phyloP scores from a whole-genome alignment of 139 green algal species.

The Chlamydomonas sphaeroides region DNA sequence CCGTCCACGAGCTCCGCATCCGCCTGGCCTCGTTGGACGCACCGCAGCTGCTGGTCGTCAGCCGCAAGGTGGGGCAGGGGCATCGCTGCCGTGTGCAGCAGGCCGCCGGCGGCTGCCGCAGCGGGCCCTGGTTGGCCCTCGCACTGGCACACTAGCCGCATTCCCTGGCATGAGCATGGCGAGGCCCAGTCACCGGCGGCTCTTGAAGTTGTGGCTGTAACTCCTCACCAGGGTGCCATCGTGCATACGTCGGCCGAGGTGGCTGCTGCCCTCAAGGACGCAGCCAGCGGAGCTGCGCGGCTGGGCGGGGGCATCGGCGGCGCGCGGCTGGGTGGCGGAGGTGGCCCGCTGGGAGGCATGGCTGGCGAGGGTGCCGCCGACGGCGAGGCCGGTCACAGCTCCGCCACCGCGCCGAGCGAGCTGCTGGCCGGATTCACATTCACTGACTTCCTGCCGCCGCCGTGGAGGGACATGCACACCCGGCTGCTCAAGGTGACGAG shows the following conservation, averaged over 20 bases:
- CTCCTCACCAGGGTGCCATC: conserved; percentile 8
- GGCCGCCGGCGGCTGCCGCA: no score
- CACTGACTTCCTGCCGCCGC: conserved; percentile 9
- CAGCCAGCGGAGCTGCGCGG: neutral
- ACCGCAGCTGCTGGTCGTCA: conserved; percentile 2
- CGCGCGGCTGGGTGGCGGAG: no score
- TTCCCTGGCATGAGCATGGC: no score
- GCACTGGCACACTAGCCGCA: no score
- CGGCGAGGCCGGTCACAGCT: no score
- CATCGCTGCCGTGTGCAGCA: no score
- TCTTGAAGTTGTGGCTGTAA: no score
- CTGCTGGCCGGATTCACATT: conserved; percentile 6
- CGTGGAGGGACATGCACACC: conserved; percentile 27
- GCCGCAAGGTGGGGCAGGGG: no score
- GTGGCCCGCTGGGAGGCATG: no score
- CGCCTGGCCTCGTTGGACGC: neutral
- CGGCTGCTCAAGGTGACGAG: conserved; percentile 22
- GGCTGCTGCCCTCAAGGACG: neutral
- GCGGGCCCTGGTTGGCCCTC: no score
- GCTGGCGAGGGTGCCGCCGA: no score
- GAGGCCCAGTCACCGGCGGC: no score
- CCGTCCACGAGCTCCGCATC: neutral
- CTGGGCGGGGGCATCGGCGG: neutral
- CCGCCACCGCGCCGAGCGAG: neutral
- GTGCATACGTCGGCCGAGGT: neutral